Evolutionary conservation across 2,329 filamentous ascomycete genomes (phyloP), one percentile per base, ranked within the genome.

Genomic region (Dothistroma septosporum): DNA sequence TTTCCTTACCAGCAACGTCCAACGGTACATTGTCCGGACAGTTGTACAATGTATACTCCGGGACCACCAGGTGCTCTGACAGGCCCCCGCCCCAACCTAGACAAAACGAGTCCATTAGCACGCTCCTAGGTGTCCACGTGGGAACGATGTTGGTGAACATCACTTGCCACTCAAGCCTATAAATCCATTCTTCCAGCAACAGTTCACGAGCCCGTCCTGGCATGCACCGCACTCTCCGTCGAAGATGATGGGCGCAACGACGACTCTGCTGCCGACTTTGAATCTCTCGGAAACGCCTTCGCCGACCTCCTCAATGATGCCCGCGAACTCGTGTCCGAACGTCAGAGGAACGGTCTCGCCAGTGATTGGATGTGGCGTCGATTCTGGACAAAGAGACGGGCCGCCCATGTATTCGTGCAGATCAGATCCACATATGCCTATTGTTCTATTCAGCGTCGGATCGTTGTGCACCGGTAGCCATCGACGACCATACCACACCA

Each of bases 151-250:
- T 28, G 24, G 6, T 28, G 24, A n/a, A 44, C 4, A 19, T 44
- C n/a, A n/a, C 41, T 44, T n/a, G 9, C 78, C 80, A 48, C 78
- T 81, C 19, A 83, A 66, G 1, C 81, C 81, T 7, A 83, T 74
- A 67, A 83, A 83, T 1, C 81, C 81, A 61, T 81, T 82, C 52
- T 76, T 79, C 69, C 81, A 80, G 65, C 82, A 83, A 72, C 80
- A 83, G 60, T 83, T 84, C 58, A 82, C 77, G 21, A 80, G 69
- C 0, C 80, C 80, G n/a, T 79, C 77, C 59, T 77, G 73, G 66
- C 82, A 85, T 7, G 81, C 77, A 11, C 76, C 76, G 66, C 82
- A 84, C 12, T 78, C 79, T 8, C 77, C 78, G 58, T 83, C 80
- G 69, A 83, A 84, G 52, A 83, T 82, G 69, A 82, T 83, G 9